phyloP scores from a whole-genome alignment of 495 filamentous ascomycete genomes.

The Trichocladium uniseriatum region DNA sequence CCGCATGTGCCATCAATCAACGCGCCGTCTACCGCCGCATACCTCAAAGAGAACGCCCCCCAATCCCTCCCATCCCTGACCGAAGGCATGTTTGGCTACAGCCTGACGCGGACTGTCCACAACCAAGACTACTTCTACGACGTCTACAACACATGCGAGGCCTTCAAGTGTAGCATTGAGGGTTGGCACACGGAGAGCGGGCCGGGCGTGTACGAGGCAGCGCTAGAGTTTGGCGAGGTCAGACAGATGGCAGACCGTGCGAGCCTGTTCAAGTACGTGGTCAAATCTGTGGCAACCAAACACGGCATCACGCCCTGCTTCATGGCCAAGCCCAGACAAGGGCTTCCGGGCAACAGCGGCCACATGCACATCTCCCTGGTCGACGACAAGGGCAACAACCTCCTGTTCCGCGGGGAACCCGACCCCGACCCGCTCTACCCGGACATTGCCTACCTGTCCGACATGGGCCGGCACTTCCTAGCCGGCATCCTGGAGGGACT shows the following conservation, averaged over 20 bases:
- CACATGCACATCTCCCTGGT: constrained; percentile 90
- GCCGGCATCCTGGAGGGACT: constrained; percentile 82
- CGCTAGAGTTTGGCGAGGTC: constrained; percentile 77
- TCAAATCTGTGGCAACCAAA: constrained; percentile 75
- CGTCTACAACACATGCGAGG: constrained; percentile 72
- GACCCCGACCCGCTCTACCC: constrained; percentile 61
- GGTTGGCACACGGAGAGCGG: constrained; percentile 98
- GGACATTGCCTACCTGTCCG: constrained; percentile 71
- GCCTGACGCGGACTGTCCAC: constrained; percentile 80
- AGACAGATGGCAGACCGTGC: constrained; percentile 84
- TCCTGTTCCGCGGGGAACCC: constrained; percentile 61
- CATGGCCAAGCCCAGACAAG: constrained; percentile 95
- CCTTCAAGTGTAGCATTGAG: constrained; percentile 78
- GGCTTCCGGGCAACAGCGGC: constrained; percentile 83
- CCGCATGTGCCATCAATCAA: constrained; percentile 44
- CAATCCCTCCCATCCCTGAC: constrained; percentile 67
- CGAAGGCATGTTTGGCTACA: constrained; percentile 98
- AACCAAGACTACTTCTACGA: constrained; percentile 94
- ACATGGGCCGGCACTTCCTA: constrained; percentile 85
- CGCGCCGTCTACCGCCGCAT: constrained; percentile 64
- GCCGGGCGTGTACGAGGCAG: constrained; percentile 92
- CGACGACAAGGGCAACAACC: constrained; percentile 60
- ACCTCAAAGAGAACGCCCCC: constrained; percentile 62
- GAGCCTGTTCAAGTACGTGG: constrained; percentile 86
- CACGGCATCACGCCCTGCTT: constrained; percentile 93